Conservation (phyloP, 208 protist species). For the Leishmania tropica region DNA sequence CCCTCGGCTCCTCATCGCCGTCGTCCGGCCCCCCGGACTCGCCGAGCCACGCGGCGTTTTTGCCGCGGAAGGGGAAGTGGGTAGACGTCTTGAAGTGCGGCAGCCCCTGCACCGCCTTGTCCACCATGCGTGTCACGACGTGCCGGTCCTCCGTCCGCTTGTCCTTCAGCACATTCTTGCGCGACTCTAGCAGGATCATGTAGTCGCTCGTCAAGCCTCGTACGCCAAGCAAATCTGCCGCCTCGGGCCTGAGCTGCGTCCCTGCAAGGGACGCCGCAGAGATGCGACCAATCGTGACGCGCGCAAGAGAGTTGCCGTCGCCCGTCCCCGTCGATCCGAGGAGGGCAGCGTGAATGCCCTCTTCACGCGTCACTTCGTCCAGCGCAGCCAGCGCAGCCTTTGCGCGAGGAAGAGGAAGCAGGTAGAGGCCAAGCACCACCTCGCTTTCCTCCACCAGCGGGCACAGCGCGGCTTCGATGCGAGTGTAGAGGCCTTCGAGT, state of each 20-base stretch:
- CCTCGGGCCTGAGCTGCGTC: slow-evolving; percentile 23
- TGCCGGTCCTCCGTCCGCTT: slow-evolving; percentile 18
- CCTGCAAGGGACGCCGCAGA: slow-evolving; percentile 13
- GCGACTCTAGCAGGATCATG: slow-evolving; percentile 29
- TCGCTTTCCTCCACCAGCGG: slow-evolving; percentile 75
- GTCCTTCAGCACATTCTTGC: slow-evolving; percentile 21
- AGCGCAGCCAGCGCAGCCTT: slow-evolving; percentile 29
- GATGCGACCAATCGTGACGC: neutral
- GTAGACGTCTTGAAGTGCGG: slow-evolving; percentile 40
- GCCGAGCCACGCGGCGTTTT: neutral
- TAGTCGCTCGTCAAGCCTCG: slow-evolving; percentile 33
- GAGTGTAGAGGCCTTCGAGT: slow-evolving; percentile 42
- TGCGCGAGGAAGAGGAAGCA: slow-evolving; percentile 51
- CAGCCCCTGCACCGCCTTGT: slow-evolving; percentile 22
- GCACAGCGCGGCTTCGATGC: slow-evolving; percentile 49
- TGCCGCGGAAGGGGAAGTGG: slow-evolving; percentile 40
- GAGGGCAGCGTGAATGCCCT: neutral
- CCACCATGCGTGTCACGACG: slow-evolving; percentile 18
- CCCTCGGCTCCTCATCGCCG: neutral
- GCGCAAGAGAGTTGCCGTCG: neutral
- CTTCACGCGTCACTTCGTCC: slow-evolving; percentile 22
- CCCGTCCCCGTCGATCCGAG: neutral
- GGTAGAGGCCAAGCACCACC: slow-evolving; percentile 68
- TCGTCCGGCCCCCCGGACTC: neutral
- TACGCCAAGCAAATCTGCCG: slow-evolving; percentile 24